Evolutionary conservation across 2,329 filamentous ascomycete genomes (phyloP), one percentile per base, ranked within the genome.

Genomic region (Conoideocrella luteorostrata): DNA sequence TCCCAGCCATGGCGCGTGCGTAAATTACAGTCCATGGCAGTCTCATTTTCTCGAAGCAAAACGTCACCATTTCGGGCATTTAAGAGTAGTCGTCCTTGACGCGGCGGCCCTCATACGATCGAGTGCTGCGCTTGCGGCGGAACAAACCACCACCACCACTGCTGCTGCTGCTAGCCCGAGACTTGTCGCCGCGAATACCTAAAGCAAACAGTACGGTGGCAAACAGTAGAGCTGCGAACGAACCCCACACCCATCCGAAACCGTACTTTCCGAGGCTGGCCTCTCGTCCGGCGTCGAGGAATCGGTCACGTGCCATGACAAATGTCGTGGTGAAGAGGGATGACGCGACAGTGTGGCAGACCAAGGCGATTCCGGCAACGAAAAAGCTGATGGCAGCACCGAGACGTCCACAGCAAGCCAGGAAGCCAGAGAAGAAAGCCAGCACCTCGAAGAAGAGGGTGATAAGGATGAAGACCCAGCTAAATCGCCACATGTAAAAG

Each of bases 401-500:
- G 2, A 89, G 71, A 44, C 86, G 79, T 26, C 81, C 81, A 64
- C 74, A 86, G 58, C 84, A 80, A 13, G 85, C 83, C 13, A 89
- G 65, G 49, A 88, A 72, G 50, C 81, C 78, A 10, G 74, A 67
- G 63, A 88, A 76, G 59, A 90, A 80, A 49, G 84, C 78, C 21
- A 80, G 44, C 38, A 78, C 73, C 50, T 78, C 78, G 63, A 95
- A 93, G 72, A 95, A 81, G 29, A 96, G 77, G 15, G 82, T 80
- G 52, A 97, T 83, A 45, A 97, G 71, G 69, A 86, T 86, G 66
- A 95, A 93, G 29, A 90, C 88, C 78, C 91, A 97, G 64, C 88
- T 85, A 70, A 96, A 95, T 32, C 91, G 80, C 69, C 88, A 94
- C 60, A 93, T 75, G 67, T 89, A 88, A 69, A 77, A 97, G 72